Evolutionary conservation across 257 asterid genomes (phyloP).

Genomic region (Penstemon davidsonii): DNA sequence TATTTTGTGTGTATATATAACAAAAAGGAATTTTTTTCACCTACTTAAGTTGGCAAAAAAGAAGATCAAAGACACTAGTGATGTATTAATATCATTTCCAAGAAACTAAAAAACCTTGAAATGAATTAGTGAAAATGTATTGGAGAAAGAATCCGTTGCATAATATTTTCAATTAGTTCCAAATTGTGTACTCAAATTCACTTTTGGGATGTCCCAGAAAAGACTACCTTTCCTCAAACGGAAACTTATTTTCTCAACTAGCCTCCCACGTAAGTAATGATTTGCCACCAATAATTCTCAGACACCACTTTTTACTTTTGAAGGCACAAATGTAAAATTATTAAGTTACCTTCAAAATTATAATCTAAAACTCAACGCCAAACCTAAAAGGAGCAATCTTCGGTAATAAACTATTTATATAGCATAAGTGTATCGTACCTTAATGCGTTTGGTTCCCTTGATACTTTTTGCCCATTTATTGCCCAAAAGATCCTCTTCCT

Average conservation of each 20-base stretch:
- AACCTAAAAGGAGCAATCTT: too few species aligned
- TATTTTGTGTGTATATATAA: slow-evolving; percentile 6
- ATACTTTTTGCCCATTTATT: slow-evolving; percentile 59
- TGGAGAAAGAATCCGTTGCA: background rate
- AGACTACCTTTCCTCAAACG: too few species aligned
- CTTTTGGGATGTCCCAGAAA: too few species aligned
- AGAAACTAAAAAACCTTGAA: background rate
- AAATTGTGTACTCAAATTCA: too few species aligned
- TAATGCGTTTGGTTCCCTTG: slow-evolving; percentile 46
- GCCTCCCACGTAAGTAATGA: too few species aligned
- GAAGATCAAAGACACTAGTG: slow-evolving; percentile 3
- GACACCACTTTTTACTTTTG: too few species aligned
- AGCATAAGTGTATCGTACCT: slow-evolving; percentile 37
- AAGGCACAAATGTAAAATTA: too few species aligned
- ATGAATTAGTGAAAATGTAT: background rate
- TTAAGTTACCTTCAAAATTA: too few species aligned
- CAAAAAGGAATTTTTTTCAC: background rate
- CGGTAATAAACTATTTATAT: background rate
- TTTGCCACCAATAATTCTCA: too few species aligned
- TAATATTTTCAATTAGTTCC: background rate
- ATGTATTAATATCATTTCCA: background rate
- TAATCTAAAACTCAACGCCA: too few species aligned
- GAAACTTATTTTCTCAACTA: too few species aligned
- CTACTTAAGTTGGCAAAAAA: background rate
- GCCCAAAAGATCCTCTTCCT: slow-evolving; percentile 53